Percentiles rank a stretch among this genome's conserved stretches.
Conservation (phyloP, 441 rosid species). For the Mallotus repandus region DNA sequence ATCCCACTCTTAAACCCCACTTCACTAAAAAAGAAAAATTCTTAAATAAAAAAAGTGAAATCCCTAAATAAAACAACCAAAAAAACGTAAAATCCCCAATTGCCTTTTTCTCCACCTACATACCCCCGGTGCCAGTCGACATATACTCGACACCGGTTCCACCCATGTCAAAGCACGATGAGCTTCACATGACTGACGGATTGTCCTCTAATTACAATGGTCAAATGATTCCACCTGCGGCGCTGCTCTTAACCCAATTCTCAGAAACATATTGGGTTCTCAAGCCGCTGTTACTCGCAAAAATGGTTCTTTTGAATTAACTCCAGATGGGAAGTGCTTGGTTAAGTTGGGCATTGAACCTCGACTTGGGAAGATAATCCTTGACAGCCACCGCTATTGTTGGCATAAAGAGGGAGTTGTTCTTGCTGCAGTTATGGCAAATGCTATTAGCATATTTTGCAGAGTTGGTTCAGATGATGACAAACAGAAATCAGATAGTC, state of each 20-base stretch:
- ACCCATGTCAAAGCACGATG: background rate
- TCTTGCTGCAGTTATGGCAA: slow-evolving; percentile 93
- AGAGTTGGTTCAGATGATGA: slow-evolving; percentile 73
- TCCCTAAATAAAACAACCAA: no score
- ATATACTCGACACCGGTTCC: background rate
- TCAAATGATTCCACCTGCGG: background rate
- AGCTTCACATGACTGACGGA: slow-evolving; percentile 8
- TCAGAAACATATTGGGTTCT: no score
- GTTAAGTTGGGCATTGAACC: slow-evolving; percentile 92
- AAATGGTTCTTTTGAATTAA: slow-evolving; percentile 50
- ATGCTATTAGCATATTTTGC: slow-evolving; percentile 86
- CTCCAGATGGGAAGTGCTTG: slow-evolving; percentile 54
- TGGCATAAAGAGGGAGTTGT: slow-evolving; percentile 81
- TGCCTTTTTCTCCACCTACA: slow-evolving; percentile 11
- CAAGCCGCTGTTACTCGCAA: slow-evolving; percentile 39
- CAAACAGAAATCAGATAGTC: slow-evolving; percentile 75
- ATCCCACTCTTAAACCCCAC: no score
- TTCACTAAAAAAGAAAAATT: no score
- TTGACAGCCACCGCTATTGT: slow-evolving; percentile 45
- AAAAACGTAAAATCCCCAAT: no score
- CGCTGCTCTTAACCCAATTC: no score
- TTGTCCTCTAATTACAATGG: slow-evolving; percentile 7
- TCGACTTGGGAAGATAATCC: slow-evolving; percentile 77
- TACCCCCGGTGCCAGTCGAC: background rate
- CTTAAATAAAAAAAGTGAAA: no score